Evolutionary conservation across 2,329 filamentous ascomycete species (phyloP).

Genomic region (Fusarium sp.): DNA sequence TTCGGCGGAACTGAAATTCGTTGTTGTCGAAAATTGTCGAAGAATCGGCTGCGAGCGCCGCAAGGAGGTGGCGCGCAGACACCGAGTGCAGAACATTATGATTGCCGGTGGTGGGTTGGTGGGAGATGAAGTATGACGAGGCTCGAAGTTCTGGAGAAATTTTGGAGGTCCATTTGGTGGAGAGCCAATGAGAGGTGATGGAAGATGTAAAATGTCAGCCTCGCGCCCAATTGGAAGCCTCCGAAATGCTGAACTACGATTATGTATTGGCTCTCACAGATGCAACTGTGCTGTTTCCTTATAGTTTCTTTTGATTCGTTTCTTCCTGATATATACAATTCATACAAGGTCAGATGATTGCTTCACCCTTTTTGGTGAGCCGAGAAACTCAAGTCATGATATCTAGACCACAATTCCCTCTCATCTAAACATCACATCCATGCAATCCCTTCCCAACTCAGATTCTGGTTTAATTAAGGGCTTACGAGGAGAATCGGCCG

Average conservation of each 20-base stretch:
- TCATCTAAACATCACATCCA: slow-evolving; percentile 29
- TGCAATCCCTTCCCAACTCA: slow-evolving; percentile 8
- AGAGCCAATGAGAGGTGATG: slow-evolving; percentile 41
- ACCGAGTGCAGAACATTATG: slow-evolving; percentile 57
- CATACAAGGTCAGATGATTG: slow-evolving; percentile 43
- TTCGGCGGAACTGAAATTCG: slow-evolving; percentile 50
- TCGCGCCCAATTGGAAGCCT: slow-evolving; percentile 27
- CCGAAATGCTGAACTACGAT: not conserved
- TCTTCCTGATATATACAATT: slow-evolving; percentile 49
- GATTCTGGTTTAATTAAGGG: not conserved
- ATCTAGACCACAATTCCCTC: slow-evolving; percentile 34
- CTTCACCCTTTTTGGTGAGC: slow-evolving; percentile 26
- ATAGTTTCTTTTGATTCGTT: slow-evolving; percentile 40
- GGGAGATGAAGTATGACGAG: slow-evolving; percentile 40
- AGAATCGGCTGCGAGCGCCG: slow-evolving; percentile 45
- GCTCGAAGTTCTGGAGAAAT: slow-evolving; percentile 42
- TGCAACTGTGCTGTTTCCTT: not conserved
- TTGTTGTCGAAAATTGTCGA: slow-evolving; percentile 54
- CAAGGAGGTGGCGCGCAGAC: slow-evolving; percentile 57
- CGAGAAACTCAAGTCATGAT: slow-evolving; percentile 34
- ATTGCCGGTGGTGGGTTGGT: slow-evolving; percentile 35
- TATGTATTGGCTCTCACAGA: not conserved
- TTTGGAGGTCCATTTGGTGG: slow-evolving; percentile 41
- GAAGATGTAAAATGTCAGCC: slow-evolving; percentile 43
- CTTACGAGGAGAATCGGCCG: slow-evolving; percentile 47